Evolutionary conservation across 495 filamentous ascomycete genomes (phyloP), one percentile per base, ranked within the genome.

Genomic region (Penicillium argentinense): DNA sequence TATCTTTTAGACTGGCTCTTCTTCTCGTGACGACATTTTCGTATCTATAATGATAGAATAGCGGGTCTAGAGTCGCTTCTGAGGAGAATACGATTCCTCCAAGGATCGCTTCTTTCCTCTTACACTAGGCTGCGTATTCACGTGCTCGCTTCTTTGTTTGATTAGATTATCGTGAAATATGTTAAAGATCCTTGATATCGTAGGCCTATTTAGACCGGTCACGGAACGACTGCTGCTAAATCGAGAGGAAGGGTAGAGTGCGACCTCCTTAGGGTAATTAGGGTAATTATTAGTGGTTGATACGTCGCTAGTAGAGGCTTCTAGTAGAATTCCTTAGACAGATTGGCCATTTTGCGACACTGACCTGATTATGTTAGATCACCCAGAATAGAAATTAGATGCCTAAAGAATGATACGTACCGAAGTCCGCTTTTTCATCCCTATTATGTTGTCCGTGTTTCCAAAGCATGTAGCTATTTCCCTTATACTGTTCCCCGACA

Each of bases 181-280:
- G 23, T 49, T 39, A 30, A 49, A 49, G 29, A 49, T 24, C 37
- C 46, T 49, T 21, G 17, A 27, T 41, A 17, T 49, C 11, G 38
- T 12, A 38, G 39, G 39, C 9, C 46, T n/a, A 30, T 49, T 23
- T 30, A 49, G n/a, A 14, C 46, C 16, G 38, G 46, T 49, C 22
- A 42, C 29, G 17, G 46, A 49, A 5, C 38, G 11, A 6, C 22
- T 49, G 37, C 34, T 39, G 29, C 46, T 49, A 18, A n/a, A n/a
- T n/a, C n/a, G n/a, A n/a, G n/a, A n/a, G n/a, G n/a, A n/a, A n/a
- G n/a, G n/a, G n/a, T n/a, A n/a, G n/a, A n/a, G n/a, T n/a, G n/a
- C n/a, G n/a, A n/a, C n/a, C n/a, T n/a, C n/a, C n/a, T n/a, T n/a
- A 29, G 45, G 45, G 22, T 49, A 44, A 44, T n/a, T n/a, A n/a